Percentiles rank a stretch among this genome's conserved stretches.
Evolutionary conservation across 1,139 yeast genomes (phyloP).

Genomic region (Taphrina betulina): DNA sequence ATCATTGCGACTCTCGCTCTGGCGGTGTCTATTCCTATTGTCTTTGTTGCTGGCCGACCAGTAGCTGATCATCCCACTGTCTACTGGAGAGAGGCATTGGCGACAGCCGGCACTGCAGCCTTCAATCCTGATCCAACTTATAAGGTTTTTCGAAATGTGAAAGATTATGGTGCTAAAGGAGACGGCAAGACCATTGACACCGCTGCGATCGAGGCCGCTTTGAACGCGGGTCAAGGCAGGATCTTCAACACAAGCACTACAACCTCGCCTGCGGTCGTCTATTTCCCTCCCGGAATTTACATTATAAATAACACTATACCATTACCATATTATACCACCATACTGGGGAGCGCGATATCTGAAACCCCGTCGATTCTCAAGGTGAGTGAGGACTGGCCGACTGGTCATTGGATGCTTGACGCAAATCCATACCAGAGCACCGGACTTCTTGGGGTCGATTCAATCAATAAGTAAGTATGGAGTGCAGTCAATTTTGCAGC

Average conservation of each 20-base stretch:
- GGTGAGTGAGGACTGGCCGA: constrained; percentile 26
- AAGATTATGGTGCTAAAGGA: constrained; percentile 35
- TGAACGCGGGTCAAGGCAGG: constrained; percentile 28
- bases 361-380: constrained; percentile 27
- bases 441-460: constrained; percentile 17
- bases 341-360: constrained; percentile 29
- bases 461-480: constrained; percentile 9
- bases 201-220: constrained; percentile 35
- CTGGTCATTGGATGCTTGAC: constrained; percentile 17
- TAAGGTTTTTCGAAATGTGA: constrained; percentile 34
- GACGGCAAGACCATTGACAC: constrained; percentile 35
- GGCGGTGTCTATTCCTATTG: too few relatives aligned
- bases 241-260: constrained; percentile 25
- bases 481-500: neutral
- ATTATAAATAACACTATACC: constrained; percentile 24
- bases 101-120: constrained; percentile 21
- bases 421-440: constrained; percentile 29
- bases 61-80: constrained; percentile 12
- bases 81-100: constrained; percentile 10
- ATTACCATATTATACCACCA: constrained; percentile 32
- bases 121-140: constrained; percentile 31
- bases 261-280: constrained; percentile 35
- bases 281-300: constrained; percentile 35
- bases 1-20: too few relatives aligned
- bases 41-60: too few relatives aligned